Percentiles rank a stretch among this genome's conserved stretches.
phyloP scores from a whole-genome alignment of 129 eudicot species.

The Flaveria ramosissima region DNA sequence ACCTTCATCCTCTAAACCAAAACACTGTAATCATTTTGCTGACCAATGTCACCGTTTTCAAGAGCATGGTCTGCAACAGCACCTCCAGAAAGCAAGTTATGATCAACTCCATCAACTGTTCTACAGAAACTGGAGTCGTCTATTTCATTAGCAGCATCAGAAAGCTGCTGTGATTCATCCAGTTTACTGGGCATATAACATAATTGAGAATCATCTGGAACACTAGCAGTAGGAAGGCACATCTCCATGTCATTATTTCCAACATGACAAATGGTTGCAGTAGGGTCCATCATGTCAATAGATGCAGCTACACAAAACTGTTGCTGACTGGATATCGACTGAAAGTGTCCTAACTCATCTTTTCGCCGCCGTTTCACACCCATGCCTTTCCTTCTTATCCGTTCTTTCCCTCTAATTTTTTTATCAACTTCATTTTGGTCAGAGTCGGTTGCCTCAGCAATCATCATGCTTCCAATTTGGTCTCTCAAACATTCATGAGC shows the following conservation, averaged over 20 bases:
- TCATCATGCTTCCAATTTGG: slow-evolving; percentile 55
- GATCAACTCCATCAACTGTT: slow-evolving; percentile 43
- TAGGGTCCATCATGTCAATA: slow-evolving; percentile 29
- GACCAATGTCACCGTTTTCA: slow-evolving; percentile 49
- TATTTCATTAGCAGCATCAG: slow-evolving; percentile 42
- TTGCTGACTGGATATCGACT: slow-evolving; percentile 34
- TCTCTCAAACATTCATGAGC: slow-evolving; percentile 92
- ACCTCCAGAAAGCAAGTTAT: slow-evolving; percentile 31
- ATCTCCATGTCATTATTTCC: slow-evolving; percentile 40
- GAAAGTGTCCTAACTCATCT: slow-evolving; percentile 53
- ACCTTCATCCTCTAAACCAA: slow-evolving; percentile 41
- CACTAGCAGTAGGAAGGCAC: slow-evolving; percentile 35
- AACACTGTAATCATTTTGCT: slow-evolving; percentile 58
- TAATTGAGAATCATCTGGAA: slow-evolving; percentile 36
- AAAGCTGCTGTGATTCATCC: slow-evolving; percentile 44
- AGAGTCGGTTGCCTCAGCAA: slow-evolving; percentile 41
- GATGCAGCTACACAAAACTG: slow-evolving; percentile 39
- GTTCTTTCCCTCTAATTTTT: slow-evolving; percentile 72
- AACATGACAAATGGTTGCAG: slow-evolving; percentile 34
- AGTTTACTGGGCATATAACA: slow-evolving; percentile 46
- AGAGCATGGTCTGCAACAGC: slow-evolving; percentile 33
- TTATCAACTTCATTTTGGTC: slow-evolving; percentile 53
- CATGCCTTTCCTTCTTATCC: slow-evolving; percentile 60
- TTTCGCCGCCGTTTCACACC: slow-evolving; percentile 68
- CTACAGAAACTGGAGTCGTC: slow-evolving; percentile 40